These are phyloP conservation scores for Leonotis leonurus DNA, from an alignment of 257 asterid genomes.

Conservation along the genomic window DNA sequence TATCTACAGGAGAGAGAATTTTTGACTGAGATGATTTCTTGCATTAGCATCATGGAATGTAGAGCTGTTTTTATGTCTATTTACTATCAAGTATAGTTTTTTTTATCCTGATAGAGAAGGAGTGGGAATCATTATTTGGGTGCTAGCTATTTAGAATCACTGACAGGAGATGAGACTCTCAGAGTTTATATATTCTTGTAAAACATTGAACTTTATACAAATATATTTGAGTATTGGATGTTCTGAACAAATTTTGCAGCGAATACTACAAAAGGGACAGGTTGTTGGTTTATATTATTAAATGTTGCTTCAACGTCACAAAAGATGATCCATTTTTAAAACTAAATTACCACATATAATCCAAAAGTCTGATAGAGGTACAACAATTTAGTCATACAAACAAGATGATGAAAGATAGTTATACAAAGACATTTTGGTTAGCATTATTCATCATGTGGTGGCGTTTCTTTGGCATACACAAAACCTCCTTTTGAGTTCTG, in stretches of 20 bases:
- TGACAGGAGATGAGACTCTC: neutral
- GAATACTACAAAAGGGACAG: no score
- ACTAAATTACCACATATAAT: no score
- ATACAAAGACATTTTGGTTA: no score
- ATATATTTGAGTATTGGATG: neutral
- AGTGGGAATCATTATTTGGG: neutral
- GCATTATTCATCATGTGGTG: neutral
- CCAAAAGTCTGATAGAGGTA: no score
- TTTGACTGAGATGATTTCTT: conserved; percentile 49
- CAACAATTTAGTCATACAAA: no score
- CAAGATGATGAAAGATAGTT: no score
- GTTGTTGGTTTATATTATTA: no score
- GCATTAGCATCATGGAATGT: neutral
- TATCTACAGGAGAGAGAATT: conserved; percentile 75
- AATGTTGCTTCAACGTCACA: no score
- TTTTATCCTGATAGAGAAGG: neutral
- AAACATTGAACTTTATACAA: conserved; percentile 2
- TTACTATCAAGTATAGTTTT: neutral
- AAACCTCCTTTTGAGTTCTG: conserved; percentile 29
- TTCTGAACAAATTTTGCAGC: no score
- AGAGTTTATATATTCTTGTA: conserved; percentile 9
- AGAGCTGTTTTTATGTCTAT: neutral
- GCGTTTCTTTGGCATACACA: conserved; percentile 50
- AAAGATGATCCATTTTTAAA: no score
- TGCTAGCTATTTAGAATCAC: neutral